These are phyloP conservation scores for Candida tallmaniae DNA, from an alignment of 805 yeast species.

Conservation along the genomic window DNA sequence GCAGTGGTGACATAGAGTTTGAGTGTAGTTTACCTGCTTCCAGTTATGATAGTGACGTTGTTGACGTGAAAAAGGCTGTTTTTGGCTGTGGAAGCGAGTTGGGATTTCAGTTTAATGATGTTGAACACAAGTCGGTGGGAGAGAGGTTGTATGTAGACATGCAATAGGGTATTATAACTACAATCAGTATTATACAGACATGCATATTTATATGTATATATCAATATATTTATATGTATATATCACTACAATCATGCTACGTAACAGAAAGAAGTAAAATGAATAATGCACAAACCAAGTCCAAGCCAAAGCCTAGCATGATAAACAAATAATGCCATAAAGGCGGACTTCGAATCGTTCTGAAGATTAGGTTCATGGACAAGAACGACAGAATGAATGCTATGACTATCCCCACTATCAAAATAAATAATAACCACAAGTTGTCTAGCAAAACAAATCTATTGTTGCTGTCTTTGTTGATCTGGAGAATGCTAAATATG, in stretches of 20 bases:
- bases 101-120: slow-evolving; percentile 24
- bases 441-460: slow-evolving; percentile 26
- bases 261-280: slow-evolving; percentile 3
- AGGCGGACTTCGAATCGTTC: slow-evolving; percentile 27
- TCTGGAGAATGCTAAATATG: slow-evolving; percentile 25
- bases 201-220: slow-evolving; percentile 1
- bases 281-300: slow-evolving; percentile 2
- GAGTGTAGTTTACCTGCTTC: slow-evolving; percentile 31
- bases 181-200: too few species aligned
- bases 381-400: slow-evolving; percentile 31
- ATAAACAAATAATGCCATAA: slow-evolving; percentile 13
- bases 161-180: too few species aligned
- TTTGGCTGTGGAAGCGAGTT: slow-evolving; percentile 33
- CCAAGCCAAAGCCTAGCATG: slow-evolving; percentile 9
- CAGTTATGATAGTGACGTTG: slow-evolving; percentile 11
- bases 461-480: slow-evolving; percentile 15
- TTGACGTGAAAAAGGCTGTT: slow-evolving; percentile 9
- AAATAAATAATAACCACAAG: slow-evolving; percentile 26
- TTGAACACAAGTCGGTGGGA: slow-evolving; percentile 26
- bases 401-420: slow-evolving; percentile 28
- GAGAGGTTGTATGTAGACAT: slow-evolving; percentile 13
- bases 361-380: slow-evolving; percentile 30
- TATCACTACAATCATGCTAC: too few species aligned
- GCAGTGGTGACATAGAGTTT: slow-evolving; percentile 12
- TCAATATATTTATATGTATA: too few species aligned